Conservation (phyloP, 1,284 basidiomycete species). For the Sporisorium reilianum region DNA sequence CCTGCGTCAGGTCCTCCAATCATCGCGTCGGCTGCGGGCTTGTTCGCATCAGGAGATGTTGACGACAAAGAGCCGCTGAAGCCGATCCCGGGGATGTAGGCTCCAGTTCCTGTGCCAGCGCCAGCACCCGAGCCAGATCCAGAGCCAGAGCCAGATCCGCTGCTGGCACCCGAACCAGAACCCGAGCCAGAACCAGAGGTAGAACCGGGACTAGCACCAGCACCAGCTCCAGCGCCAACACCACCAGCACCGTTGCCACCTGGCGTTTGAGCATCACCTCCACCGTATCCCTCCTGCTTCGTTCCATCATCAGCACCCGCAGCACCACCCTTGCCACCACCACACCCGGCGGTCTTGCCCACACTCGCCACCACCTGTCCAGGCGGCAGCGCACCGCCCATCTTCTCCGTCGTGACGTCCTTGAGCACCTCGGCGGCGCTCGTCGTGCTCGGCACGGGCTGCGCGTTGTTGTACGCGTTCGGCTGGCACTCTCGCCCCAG, state of each 20-base stretch:
- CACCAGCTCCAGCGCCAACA: neutral
- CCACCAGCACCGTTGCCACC: neutral
- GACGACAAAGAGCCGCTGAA: neutral
- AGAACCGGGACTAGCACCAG: neutral
- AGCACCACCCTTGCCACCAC: neutral
- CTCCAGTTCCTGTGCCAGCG: neutral
- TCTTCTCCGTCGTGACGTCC: constrained; percentile 17
- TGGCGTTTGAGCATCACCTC: neutral
- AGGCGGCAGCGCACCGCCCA: constrained; percentile 18
- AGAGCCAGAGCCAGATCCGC: neutral
- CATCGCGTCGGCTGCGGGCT: neutral
- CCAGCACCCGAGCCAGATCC: constrained; percentile 4
- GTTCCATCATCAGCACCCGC: neutral
- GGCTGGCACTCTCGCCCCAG: constrained; percentile 41
- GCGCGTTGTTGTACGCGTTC: constrained; percentile 29
- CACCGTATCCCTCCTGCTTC: constrained; percentile 14
- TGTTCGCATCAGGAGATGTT: neutral
- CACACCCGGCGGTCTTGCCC: constrained; percentile 11
- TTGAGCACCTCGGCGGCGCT: constrained; percentile 22
- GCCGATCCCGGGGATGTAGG: constrained; percentile 11
- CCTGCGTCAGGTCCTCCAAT: constrained; percentile 3
- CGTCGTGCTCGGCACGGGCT: constrained; percentile 36
- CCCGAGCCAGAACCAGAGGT: constrained; percentile 1
- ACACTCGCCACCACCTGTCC: constrained; percentile 19
- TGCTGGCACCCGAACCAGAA: neutral